A percentile compares a stretch with the other conserved stretches of the same genome.
phyloP scores from a whole-genome alignment of 805 yeast genomes.

The Lachancea fermentati region DNA sequence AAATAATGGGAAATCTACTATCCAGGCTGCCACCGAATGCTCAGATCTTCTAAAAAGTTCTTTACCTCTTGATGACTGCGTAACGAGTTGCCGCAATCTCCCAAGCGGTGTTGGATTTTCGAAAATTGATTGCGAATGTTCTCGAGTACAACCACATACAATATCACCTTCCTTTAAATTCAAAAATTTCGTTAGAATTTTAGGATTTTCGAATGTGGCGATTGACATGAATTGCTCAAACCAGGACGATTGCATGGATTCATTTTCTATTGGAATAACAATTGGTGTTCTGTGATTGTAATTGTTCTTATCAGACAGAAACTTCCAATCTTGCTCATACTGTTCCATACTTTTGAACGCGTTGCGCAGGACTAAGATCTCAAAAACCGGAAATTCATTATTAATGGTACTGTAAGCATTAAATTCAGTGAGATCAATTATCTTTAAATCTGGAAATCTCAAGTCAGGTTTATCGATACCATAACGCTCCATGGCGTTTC shows the following conservation, averaged over 20 bases:
- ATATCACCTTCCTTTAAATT: slow-evolving; percentile 61
- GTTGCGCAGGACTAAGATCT: slow-evolving; percentile 57
- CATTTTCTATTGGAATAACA: slow-evolving; percentile 44
- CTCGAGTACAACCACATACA: slow-evolving; percentile 72
- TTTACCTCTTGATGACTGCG: slow-evolving; percentile 43
- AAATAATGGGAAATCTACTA: slow-evolving; percentile 88
- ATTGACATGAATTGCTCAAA: slow-evolving; percentile 26
- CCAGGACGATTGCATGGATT: slow-evolving; percentile 42
- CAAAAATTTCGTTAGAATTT: slow-evolving; percentile 32
- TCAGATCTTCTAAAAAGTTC: slow-evolving; percentile 18
- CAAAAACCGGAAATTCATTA: slow-evolving; percentile 60
- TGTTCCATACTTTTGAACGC: slow-evolving; percentile 35
- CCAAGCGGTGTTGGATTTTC: slow-evolving; percentile 97
- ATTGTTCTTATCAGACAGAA: slow-evolving; percentile 36
- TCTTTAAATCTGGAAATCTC: slow-evolving; percentile 49
- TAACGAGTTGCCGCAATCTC: slow-evolving; percentile 68
- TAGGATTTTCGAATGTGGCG: slow-evolving; percentile 32
- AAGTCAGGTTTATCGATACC: slow-evolving; percentile 97
- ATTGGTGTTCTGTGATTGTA: slow-evolving; percentile 57
- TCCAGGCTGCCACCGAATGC: slow-evolving; percentile 63
- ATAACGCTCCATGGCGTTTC: slow-evolving; percentile 61
- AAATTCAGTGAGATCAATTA: slow-evolving; percentile 42
- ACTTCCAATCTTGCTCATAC: slow-evolving; percentile 32
- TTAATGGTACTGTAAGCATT: slow-evolving; percentile 34
- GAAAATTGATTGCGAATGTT: slow-evolving; percentile 49